phyloP scores from a whole-genome alignment of 177 flowering plant genomes.

The Vitis hybrid region DNA sequence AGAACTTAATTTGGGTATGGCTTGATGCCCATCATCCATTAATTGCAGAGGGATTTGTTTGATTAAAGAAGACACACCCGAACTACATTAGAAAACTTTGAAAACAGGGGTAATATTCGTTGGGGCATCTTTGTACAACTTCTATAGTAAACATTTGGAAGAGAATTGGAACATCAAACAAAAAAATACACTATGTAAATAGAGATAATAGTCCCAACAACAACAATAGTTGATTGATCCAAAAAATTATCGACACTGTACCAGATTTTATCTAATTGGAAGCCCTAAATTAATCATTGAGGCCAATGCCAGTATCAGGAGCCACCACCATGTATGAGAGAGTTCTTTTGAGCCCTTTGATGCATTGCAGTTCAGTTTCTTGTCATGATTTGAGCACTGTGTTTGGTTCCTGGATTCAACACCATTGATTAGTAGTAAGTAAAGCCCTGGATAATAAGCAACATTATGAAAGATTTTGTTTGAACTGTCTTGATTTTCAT shows the following conservation, averaged over 20 bases:
- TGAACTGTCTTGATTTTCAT: too few relatives aligned
- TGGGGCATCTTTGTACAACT: too few relatives aligned
- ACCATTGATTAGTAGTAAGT: not conserved
- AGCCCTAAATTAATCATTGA: not conserved
- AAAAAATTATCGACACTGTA: not conserved
- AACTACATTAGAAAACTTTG: too few relatives aligned
- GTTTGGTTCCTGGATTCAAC: slow-evolving; percentile 31
- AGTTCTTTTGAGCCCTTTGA: slow-evolving; percentile 6
- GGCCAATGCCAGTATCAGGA: slow-evolving; percentile 12
- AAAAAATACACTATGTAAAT: not conserved
- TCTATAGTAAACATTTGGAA: too few relatives aligned
- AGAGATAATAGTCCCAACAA: not conserved
- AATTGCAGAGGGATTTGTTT: too few relatives aligned
- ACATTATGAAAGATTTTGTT: too few relatives aligned
- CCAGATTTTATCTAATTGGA: slow-evolving; percentile 8
- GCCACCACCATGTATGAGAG: slow-evolving; percentile 26
- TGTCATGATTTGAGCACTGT: slow-evolving; percentile 26
- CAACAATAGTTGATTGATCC: not conserved
- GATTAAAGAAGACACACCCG: too few relatives aligned
- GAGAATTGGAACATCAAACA: not conserved
- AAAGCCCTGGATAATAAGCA: too few relatives aligned
- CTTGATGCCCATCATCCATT: too few relatives aligned
- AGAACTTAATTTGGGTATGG: too few relatives aligned
- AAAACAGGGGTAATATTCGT: too few relatives aligned
- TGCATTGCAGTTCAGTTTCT: slow-evolving; percentile 21